phyloP scores from a whole-genome alignment of 345 rosid species.

The Eucalyptus caleyi region DNA sequence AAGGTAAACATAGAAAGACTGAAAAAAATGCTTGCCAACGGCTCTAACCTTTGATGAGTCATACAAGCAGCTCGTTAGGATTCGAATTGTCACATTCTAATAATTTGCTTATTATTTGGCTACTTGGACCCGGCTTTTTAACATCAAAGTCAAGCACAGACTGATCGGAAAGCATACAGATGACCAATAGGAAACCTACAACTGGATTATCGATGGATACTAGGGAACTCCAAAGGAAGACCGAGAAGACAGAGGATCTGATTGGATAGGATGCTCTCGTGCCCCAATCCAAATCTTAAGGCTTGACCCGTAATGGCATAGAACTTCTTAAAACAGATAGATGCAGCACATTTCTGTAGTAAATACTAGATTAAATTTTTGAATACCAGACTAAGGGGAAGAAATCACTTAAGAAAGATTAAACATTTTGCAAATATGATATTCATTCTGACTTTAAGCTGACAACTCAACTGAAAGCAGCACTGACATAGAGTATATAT shows the following conservation, averaged over 20 bases:
- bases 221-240: not conserved
- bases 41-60: not conserved
- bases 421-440: not conserved
- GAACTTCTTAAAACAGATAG: not conserved
- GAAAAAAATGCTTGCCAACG: not conserved
- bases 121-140: not conserved
- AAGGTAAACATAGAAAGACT: not conserved
- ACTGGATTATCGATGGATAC: not conserved
- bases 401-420: not conserved
- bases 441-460: not conserved
- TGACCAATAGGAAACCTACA: not conserved
- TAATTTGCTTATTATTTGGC: not conserved
- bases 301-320: not conserved
- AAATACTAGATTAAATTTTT: not conserved
- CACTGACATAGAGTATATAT: not conserved
- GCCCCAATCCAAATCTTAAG: not conserved
- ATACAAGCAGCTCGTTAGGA: not conserved
- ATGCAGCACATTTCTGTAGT: not conserved
- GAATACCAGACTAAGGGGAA: not conserved
- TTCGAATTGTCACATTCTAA: not conserved
- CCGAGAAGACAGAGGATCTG: not conserved
- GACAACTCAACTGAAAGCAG: not conserved
- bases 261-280: not conserved
- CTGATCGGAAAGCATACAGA: not conserved
- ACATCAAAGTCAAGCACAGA: not conserved